Conservation (phyloP, 2,329 filamentous ascomycete species). For the Neospermospora avenae region DNA sequence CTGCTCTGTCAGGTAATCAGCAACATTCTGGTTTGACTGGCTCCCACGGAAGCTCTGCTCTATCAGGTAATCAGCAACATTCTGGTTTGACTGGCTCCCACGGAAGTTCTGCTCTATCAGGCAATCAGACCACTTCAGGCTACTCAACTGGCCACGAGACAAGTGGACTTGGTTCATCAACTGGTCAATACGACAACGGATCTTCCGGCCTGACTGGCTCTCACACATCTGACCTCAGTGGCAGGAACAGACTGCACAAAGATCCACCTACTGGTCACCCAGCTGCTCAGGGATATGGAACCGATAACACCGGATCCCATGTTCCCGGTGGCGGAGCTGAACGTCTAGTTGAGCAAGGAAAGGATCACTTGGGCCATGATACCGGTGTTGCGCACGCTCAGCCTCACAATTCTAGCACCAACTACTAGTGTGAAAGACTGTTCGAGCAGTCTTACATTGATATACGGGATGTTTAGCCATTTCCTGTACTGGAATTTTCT, state of each 20-base stretch:
- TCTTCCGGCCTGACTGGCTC: not conserved
- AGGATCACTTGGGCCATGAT: conserved; percentile 8
- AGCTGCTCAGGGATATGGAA: conserved; percentile 13
- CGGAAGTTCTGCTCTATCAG: not conserved
- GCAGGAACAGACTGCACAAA: conserved; percentile 27
- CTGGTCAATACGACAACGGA: not conserved
- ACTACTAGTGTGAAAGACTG: not conserved
- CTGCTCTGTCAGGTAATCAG: no score
- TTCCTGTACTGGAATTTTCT: no score
- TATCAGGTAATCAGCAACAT: not conserved
- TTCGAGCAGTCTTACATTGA: not conserved
- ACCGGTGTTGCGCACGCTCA: conserved; percentile 16
- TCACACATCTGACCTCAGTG: conserved; percentile 12
- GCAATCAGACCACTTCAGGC: not conserved
- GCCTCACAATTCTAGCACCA: not conserved
- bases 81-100: conserved; percentile 3
- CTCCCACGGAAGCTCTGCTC: not conserved
- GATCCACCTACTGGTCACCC: conserved; percentile 27
- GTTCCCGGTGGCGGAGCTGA: conserved; percentile 7
- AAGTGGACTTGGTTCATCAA: not conserved
- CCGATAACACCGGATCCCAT: not conserved
- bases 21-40: conserved; percentile 4
- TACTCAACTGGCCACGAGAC: not conserved
- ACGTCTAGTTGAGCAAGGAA: conserved; percentile 6
- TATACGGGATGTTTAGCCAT: no score